Percentiles rank a stretch among this genome's conserved stretches.
phyloP scores from a whole-genome alignment of 129 eudicot species.

The Tanacetum coccineum region DNA sequence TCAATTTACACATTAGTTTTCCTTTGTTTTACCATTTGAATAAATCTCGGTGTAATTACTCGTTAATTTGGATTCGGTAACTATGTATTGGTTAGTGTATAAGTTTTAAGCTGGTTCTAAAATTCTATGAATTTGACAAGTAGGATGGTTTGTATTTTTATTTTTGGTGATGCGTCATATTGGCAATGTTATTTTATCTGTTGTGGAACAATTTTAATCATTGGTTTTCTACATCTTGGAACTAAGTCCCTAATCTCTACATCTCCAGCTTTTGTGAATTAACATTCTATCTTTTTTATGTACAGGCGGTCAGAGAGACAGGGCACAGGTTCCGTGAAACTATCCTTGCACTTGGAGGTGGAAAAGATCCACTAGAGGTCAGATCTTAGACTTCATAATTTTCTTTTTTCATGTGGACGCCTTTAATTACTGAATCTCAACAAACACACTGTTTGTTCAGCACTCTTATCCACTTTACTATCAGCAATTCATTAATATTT shows the following conservation, averaged over 20 bases:
- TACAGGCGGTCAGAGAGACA: conserved; percentile 72
- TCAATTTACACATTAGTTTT: neutral
- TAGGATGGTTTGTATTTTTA: neutral
- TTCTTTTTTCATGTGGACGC: no score
- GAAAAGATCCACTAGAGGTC: conserved; percentile 75
- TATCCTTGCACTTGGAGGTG: conserved; percentile 92
- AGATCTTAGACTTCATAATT: neutral
- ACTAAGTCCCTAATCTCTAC: neutral
- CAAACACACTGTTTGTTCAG: neutral
- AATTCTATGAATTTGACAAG: neutral
- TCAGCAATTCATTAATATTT: no score
- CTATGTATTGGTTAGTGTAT: neutral
- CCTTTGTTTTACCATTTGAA: neutral
- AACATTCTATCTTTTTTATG: neutral
- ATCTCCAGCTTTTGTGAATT: neutral
- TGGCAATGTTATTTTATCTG: neutral
- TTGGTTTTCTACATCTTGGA: neutral
- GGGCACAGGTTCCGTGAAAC: conserved; percentile 78
- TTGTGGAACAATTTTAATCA: neutral
- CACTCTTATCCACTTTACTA: no score
- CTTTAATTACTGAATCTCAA: neutral
- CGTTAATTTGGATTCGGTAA: neutral
- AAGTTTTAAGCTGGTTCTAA: neutral
- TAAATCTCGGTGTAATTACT: neutral
- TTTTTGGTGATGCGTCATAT: neutral